Conservation (phyloP, 805 yeast species). For the Pichia nanzhaoensis region DNA sequence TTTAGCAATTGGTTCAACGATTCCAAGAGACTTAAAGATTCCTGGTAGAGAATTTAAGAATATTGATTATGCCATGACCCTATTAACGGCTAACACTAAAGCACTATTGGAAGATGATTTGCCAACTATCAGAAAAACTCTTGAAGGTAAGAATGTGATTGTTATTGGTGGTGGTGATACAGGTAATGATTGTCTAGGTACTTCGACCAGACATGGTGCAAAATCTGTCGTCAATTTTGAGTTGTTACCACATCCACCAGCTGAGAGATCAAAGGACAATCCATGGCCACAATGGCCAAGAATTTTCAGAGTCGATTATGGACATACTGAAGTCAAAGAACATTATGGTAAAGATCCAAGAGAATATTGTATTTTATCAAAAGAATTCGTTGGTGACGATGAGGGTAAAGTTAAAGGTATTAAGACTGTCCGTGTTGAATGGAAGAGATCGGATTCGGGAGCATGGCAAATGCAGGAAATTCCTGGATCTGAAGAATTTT, state of each 20-base stretch:
- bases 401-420: constrained; percentile 93
- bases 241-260: constrained; percentile 87
- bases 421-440: constrained; percentile 94
- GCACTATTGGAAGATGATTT: constrained; percentile 78
- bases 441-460: constrained; percentile 92
- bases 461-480: constrained; percentile 99
- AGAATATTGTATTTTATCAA: constrained; percentile 90
- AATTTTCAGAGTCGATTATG: constrained; percentile 94
- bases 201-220: constrained; percentile 96
- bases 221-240: constrained; percentile 91
- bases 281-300: constrained; percentile 99
- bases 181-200: constrained; percentile 98
- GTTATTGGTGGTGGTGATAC: constrained; percentile 99
- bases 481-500: constrained; percentile 89
- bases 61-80: constrained; percentile 91
- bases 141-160: constrained; percentile 84
- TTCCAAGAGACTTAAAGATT: constrained; percentile 89
- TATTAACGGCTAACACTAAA: constrained; percentile 81
- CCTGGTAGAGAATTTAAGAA: constrained; percentile 90
- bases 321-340: constrained; percentile 89
- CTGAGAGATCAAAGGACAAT: constrained; percentile 80
- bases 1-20: constrained; percentile 90
- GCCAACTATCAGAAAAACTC: constrained; percentile 61
- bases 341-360: constrained; percentile 98
- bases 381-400: constrained; percentile 92